Evolutionary conservation across 768 basidiomycete species (phyloP).

Genomic region (Brasilioporus rufonigricans): DNA sequence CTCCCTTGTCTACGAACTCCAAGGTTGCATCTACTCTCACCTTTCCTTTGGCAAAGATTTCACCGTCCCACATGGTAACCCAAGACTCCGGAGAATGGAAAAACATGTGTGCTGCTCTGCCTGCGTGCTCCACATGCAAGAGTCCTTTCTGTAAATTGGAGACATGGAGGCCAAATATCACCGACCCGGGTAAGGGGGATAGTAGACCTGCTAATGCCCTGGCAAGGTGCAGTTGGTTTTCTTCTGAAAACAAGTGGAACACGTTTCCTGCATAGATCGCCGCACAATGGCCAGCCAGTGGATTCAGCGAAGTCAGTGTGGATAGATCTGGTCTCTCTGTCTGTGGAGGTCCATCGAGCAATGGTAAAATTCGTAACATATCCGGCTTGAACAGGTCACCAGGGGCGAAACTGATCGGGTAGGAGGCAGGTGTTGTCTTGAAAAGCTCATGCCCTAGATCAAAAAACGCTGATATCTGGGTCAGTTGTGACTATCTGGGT

Average conservation of each 20-base stretch:
- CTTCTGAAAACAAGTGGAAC: conserved; percentile 38
- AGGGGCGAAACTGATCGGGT: conserved; percentile 51
- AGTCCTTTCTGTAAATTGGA: not conserved
- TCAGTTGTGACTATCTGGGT: not conserved
- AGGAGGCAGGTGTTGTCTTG: conserved; percentile 48
- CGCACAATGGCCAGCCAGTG: conserved; percentile 45
- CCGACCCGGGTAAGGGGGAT: conserved; percentile 22
- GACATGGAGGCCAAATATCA: not conserved
- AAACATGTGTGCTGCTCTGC: not conserved
- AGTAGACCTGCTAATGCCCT: conserved; percentile 26
- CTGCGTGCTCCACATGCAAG: not conserved
- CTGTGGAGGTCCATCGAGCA: too few species aligned
- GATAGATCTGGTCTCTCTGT: conserved; percentile 27
- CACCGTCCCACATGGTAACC: conserved; percentile 37
- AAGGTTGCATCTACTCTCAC: conserved; percentile 1
- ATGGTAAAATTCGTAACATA: conserved; percentile 36
- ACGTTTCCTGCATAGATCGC: conserved; percentile 48
- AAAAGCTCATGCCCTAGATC: conserved; percentile 60
- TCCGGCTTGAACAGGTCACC: conserved; percentile 49
- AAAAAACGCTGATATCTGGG: conserved; percentile 46
- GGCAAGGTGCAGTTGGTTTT: conserved; percentile 23
- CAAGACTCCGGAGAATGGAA: conserved; percentile 26
- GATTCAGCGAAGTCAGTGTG: conserved; percentile 41
- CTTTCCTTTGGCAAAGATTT: conserved; percentile 32
- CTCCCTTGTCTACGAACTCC: not conserved